Evolutionary conservation across 345 rosid genomes (phyloP).

Genomic region (Citrus reticulata): DNA sequence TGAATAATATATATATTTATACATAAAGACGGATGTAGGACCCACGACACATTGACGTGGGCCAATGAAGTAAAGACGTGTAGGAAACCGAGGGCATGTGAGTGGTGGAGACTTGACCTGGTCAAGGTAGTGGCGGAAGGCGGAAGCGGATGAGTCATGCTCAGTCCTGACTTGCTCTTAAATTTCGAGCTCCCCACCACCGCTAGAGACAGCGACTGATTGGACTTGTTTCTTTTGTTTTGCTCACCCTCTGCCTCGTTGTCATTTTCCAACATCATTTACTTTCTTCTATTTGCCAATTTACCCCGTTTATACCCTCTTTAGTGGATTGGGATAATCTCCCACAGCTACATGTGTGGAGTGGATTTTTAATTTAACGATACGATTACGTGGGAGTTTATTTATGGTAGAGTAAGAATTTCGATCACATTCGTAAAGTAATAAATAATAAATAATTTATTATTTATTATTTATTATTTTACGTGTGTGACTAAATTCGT

Average conservation of each 20-base stretch:
- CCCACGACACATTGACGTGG: constrained; percentile 19
- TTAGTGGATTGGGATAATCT: not conserved
- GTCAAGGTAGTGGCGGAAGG: not conserved
- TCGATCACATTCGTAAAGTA: rapidly evolving
- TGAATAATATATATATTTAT: too few relatives aligned
- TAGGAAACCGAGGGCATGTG: constrained; percentile 17
- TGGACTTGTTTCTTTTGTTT: constrained; percentile 21
- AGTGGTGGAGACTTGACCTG: constrained; percentile 1
- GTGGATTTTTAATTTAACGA: not conserved
- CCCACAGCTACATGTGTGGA: too few relatives aligned
- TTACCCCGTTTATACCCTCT: not conserved
- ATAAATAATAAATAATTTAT: too few relatives aligned
- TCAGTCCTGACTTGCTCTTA: constrained; percentile 10
- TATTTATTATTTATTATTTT: too few relatives aligned
- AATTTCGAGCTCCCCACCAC: constrained; percentile 11
- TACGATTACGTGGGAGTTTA: rapidly evolving
- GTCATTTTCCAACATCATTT: constrained; percentile 2
- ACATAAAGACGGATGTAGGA: not conserved
- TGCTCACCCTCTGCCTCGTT: constrained; percentile 13
- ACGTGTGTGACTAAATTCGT: rapidly evolving
- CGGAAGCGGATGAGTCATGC: not conserved
- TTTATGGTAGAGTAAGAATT: rapidly evolving
- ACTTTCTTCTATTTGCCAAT: not conserved
- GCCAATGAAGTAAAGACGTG: constrained; percentile 16
- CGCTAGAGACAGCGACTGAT: constrained; percentile 25